These are phyloP conservation scores for Xanthoparmelia taractica DNA, from an alignment of 495 filamentous ascomycete species.

Conservation along the genomic window DNA sequence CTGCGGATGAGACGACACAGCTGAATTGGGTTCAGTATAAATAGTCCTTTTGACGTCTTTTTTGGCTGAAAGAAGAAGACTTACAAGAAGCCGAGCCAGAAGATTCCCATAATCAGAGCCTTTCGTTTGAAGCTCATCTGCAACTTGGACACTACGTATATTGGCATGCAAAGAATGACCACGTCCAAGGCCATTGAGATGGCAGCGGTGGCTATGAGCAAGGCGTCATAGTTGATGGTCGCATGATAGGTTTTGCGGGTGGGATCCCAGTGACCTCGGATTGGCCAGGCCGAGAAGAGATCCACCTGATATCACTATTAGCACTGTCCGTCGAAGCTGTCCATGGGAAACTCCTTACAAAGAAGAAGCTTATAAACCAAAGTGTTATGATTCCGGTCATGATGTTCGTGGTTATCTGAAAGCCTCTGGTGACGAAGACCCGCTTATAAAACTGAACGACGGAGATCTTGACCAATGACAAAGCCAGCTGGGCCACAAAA, in stretches of 20 bases:
- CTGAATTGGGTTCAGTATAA: not conserved
- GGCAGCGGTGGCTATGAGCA: not conserved
- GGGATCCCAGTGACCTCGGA: not conserved
- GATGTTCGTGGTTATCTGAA: not conserved
- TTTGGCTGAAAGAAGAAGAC: not conserved
- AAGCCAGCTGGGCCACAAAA: not conserved
- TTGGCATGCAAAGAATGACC: conserved; percentile 6
- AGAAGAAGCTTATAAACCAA: not conserved
- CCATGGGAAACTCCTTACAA: not conserved
- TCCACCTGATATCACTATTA: not conserved
- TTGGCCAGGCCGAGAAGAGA: conserved; percentile 1
- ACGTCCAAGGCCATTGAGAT: conserved; percentile 2
- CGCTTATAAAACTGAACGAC: conserved; percentile 6
- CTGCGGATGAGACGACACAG: conserved; percentile 3
- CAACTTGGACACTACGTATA: not conserved
- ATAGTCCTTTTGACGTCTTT: too few relatives aligned
- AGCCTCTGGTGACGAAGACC: not conserved
- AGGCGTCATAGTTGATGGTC: conserved; percentile 1
- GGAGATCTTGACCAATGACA: conserved; percentile 5
- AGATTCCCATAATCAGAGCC: not conserved
- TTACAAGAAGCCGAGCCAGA: conserved; percentile 13
- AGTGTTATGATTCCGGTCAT: not conserved
- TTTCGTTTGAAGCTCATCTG: conserved; percentile 4
- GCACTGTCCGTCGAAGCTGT: too few relatives aligned
- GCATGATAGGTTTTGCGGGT: not conserved